Base-by-base conservation (phyloP, 805 yeast species). In the Barnettozyma wickerhamii region DNA sequence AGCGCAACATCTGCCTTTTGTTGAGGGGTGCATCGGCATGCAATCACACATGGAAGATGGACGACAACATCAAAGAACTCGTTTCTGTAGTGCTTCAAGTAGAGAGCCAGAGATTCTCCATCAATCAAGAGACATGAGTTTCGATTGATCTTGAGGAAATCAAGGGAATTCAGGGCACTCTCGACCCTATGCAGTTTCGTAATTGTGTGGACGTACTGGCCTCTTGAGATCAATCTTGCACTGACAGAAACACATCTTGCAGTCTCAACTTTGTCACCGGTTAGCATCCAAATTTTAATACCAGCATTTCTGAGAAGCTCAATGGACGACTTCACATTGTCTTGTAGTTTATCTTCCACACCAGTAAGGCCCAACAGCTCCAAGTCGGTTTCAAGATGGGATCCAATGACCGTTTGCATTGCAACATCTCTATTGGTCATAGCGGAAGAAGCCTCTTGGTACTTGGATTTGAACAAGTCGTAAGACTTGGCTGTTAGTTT, bases 251-350 rank as follows among this genome's bases (percentile, higher is more conserved):
- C 97, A 72, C 99, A 93, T 45, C 89, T 79, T 1, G 99, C 99
- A 0, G 99, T 93, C 65, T 93, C 99, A 6, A 93, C 98, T 60
- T 93, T 93, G 62, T 93, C 99, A 51, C 99, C 99, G 0, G 99
- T 93, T 35, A 93, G 68, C 99, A 93, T 95, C 99, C 99, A 93
- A 38, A 93, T 93, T 55, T 90, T 90, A 41, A 95, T 79, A 4
- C 98, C 99, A 0, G 98, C 99, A 64, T 95, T 93, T 52, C 99
- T 75, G 50, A 93, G 70, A 27, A 90, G 71, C 66, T 93, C 99
- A 43, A 93, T 81, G 0, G 96, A 87, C 0, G 95, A 75, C 63
- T 91, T 91, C 36, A 95, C 96, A 59, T 91, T 89, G 42, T 77
- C 74, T 59, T 93, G 99, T 36, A 93, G 71, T 58, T 88, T 86